Evolutionary conservation across 1,284 basidiomycete species (phyloP), one percentile per base, ranked within the genome.

Genomic region (Schizophyllum commune): DNA sequence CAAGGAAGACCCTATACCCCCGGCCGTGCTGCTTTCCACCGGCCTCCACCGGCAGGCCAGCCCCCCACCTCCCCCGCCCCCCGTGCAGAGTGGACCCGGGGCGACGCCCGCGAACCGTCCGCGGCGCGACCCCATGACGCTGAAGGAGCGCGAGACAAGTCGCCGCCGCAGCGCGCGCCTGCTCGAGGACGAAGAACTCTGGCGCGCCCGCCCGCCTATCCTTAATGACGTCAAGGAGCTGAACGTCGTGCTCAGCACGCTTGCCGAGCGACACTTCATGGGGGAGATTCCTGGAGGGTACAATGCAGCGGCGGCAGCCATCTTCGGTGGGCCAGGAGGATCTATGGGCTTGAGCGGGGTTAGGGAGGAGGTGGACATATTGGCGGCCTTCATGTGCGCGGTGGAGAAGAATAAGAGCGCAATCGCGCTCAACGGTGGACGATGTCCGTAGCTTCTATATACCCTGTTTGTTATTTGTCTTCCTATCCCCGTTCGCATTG

Each of bases 351-450:
- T 27, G 27, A 27, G 27, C 27, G 39, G 39, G 17, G 39, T 47
- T 11, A 78, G 85, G 63, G 84, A 85, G 71, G 90, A 92, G 72
- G 83, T 88, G 58, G 89, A 92, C 63, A 87, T 84, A n/a, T 74
- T 92, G 47, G 85, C 87, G n/a, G 79, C 83, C 55, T 92, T 92
- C 66, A 85, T 91, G 84, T 84, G 80, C 68, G 80, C 83, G 19
- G 81, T 91, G 51, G 79, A 77, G 65, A 88, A 83, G 72, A 77
- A 81, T 32, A 87, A 83, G 72, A 79, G 78, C 70, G 73, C 39
- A 3, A 17, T 17, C 39, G 73, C 68, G 60, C 66, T 69, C 33
- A 68, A 67, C 62, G 67, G 62, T 58, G 67, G 57, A 65, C 20
- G 61, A 56, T 60, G 17, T 33, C 55, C 8, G 52, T 61, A 56